phyloP scores from a whole-genome alignment of 2,329 filamentous ascomycete species.

The Plenodomus tracheiphilus region DNA sequence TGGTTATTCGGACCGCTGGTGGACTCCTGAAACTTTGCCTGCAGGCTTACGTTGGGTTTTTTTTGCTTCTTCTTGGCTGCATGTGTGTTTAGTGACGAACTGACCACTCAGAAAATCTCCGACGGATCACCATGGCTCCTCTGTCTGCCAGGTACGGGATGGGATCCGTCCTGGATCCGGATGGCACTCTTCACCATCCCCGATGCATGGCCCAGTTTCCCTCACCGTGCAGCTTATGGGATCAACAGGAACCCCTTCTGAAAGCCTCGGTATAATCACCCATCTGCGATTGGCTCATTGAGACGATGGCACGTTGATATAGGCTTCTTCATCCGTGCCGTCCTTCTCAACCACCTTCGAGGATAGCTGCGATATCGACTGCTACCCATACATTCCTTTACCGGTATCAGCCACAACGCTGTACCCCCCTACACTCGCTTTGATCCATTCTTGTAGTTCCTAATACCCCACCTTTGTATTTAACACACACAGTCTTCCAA shows the following conservation, averaged over 20 bases:
- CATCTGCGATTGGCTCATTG: not conserved
- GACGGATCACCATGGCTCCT: not conserved
- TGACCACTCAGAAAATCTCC: not conserved
- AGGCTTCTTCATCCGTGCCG: not conserved
- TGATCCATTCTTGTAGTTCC: conserved; percentile 1
- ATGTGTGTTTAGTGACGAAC: not conserved
- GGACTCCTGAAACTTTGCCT: not conserved
- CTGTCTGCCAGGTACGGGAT: not conserved
- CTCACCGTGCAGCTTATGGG: not conserved
- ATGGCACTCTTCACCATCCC: not conserved
- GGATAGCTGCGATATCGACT: not conserved
- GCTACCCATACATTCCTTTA: not conserved
- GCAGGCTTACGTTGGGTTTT: not conserved
- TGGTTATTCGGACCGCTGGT: not conserved
- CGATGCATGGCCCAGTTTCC: not conserved
- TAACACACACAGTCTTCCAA: conserved; percentile 2
- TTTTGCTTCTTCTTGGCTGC: not conserved
- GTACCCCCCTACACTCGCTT: not conserved
- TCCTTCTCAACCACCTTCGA: not conserved
- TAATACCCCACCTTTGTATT: not conserved
- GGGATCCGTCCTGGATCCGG: not conserved
- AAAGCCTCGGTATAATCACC: not conserved
- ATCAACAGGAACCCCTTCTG: not conserved
- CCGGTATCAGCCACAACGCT: not conserved
- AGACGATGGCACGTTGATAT: not conserved